These are phyloP conservation scores for Didymella glomerata DNA, from an alignment of 2,329 filamentous ascomycete species.

Conservation along the genomic window DNA sequence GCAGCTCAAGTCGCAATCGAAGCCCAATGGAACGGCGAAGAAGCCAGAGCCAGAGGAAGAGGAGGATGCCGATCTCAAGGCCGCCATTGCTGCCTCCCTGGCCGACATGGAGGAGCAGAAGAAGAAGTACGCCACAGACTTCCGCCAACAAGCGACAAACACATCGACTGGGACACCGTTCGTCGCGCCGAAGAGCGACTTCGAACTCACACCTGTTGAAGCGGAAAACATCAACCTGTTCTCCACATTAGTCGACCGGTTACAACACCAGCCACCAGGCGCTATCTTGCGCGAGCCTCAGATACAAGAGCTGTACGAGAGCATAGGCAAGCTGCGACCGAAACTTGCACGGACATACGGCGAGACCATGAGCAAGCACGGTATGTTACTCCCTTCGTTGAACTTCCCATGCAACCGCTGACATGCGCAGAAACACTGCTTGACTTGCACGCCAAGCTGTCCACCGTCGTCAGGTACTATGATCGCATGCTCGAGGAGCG, in stretches of 20 bases:
- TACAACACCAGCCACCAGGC: conserved; percentile 93
- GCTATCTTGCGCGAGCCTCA: conserved; percentile 97
- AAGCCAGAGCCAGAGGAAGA: conserved; percentile 69
- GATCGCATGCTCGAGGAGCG: conserved; percentile 98
- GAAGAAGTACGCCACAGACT: conserved; percentile 80
- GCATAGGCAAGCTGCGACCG: conserved; percentile 89
- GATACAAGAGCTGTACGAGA: conserved; percentile 97
- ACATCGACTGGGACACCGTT: conserved; percentile 59
- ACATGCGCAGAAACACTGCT: conserved; percentile 78
- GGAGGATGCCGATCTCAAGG: conserved; percentile 91
- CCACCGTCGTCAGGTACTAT: conserved; percentile 96
- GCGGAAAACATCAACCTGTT: conserved; percentile 98
- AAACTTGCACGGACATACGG: conserved; percentile 96
- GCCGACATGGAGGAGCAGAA: conserved; percentile 99
- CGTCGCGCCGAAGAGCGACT: conserved; percentile 83
- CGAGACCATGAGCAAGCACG: conserved; percentile 99
- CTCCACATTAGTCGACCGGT: conserved; percentile 87
- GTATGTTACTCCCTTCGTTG: conserved; percentile 58
- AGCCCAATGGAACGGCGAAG: conserved; percentile 48
- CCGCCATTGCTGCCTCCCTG: conserved; percentile 92
- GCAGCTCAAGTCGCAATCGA: conserved; percentile 55
- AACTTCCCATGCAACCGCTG: conserved; percentile 36
- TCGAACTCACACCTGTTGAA: conserved; percentile 91
- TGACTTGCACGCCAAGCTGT: conserved; percentile 92
- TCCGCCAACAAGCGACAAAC: conserved; percentile 77